These are phyloP conservation scores for Serendipita sp. DNA, from an alignment of 768 basidiomycete species.

Conservation along the genomic window DNA sequence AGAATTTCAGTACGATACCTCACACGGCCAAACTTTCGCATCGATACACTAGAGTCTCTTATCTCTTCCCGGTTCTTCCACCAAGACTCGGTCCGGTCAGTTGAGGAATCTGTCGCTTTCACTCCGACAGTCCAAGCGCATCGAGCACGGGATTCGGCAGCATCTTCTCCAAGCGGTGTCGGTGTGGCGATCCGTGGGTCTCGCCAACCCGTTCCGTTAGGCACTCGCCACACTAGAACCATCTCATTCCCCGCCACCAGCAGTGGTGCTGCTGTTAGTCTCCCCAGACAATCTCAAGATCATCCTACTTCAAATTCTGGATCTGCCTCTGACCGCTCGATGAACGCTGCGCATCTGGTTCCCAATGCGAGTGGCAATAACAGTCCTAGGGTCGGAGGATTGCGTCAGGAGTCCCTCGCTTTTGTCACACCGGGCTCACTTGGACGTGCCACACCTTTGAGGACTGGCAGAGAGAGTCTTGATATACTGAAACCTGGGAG, in stretches of 20 bases:
- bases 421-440: constrained; percentile 1
- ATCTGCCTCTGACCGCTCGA: neutral
- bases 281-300: neutral
- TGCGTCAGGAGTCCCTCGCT: neutral
- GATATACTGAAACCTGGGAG: neutral
- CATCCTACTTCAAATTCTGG: neutral
- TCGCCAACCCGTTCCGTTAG: neutral
- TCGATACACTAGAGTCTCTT: constrained; percentile 63
- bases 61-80: constrained; percentile 59
- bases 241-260: neutral
- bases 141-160: neutral
- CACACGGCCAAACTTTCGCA: constrained; percentile 46
- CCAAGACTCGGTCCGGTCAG: constrained; percentile 36
- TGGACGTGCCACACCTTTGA: neutral
- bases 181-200: neutral
- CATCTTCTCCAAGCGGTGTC: neutral
- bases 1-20: constrained; percentile 49
- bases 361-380: neutral
- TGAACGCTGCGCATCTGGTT: neutral
- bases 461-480: neutral
- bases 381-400: neutral
- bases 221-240: neutral
- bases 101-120: constrained; percentile 24
- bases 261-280: neutral
- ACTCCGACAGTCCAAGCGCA: constrained; percentile 34